Conservation (phyloP, 805 yeast genomes). For the Nakazawaea pomicola region DNA sequence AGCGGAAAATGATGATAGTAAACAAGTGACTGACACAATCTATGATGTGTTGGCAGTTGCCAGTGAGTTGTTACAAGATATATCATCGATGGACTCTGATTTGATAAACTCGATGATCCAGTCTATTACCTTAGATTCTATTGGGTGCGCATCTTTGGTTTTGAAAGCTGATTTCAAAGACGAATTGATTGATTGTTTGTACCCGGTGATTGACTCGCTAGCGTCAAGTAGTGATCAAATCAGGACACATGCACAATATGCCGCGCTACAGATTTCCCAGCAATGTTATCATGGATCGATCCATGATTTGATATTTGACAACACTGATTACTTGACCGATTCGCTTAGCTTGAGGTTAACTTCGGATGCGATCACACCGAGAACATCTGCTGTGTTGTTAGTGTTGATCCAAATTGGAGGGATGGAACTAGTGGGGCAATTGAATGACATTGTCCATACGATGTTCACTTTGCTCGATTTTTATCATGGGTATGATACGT, state of each 20-base stretch:
- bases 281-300: constrained; percentile 54
- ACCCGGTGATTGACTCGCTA: constrained; percentile 66
- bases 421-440: constrained; percentile 50
- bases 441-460: constrained; percentile 69
- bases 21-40: constrained; percentile 20
- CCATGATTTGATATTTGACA: constrained; percentile 49
- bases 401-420: constrained; percentile 73
- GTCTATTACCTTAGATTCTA: constrained; percentile 40
- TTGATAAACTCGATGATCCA: constrained; percentile 24
- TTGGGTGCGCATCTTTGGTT: constrained; percentile 27
- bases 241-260: constrained; percentile 46
- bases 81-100: constrained; percentile 16
- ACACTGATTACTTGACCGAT: constrained; percentile 79
- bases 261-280: constrained; percentile 46
- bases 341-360: constrained; percentile 66
- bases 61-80: constrained; percentile 35
- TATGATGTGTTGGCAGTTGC: constrained; percentile 33
- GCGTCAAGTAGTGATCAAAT: constrained; percentile 48
- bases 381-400: constrained; percentile 63
- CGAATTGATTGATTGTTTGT: constrained; percentile 66
- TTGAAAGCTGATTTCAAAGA: constrained; percentile 37
- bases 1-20: constrained; percentile 12
- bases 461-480: constrained; percentile 75
- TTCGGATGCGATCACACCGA: constrained; percentile 67
- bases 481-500: constrained; percentile 73